A percentile compares a stretch with the other conserved stretches of the same genome.
Evolutionary conservation across 306 rosid species (phyloP).

Genomic region (Prinsepia uniflora): DNA sequence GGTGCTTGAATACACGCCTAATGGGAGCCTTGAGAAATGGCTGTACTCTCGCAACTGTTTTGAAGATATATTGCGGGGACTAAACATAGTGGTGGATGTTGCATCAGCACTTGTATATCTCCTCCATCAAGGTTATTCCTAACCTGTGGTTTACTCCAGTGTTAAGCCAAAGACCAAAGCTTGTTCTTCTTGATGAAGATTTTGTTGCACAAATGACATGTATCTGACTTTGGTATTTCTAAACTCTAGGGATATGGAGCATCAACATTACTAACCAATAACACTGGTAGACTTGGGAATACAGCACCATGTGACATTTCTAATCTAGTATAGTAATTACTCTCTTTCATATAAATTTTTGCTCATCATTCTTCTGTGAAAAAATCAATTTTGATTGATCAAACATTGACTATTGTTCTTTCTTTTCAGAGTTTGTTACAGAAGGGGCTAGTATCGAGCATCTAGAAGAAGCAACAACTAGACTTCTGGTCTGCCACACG

Average conservation of each 20-base stretch:
- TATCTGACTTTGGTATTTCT: background rate
- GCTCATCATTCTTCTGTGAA: background rate
- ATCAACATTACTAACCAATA: background rate
- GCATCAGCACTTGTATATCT: background rate
- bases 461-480: background rate
- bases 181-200: conserved; percentile 7
- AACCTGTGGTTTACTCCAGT: background rate
- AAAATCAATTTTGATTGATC: background rate
- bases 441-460: background rate
- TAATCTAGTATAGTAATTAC: background rate
- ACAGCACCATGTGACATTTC: background rate
- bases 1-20: background rate
- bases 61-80: conserved; percentile 1
- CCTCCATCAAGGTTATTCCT: background rate
- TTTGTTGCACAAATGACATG: background rate
- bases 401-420: background rate
- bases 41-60: background rate
- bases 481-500: background rate
- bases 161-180: background rate
- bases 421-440: background rate
- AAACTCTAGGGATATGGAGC: background rate
- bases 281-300: background rate
- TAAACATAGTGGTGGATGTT: background rate
- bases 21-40: conserved; percentile 1
- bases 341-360: background rate